These are phyloP conservation scores for Pythium vanterpoolii DNA, from an alignment of 352 stramenopile genomes.

Conservation along the genomic window DNA sequence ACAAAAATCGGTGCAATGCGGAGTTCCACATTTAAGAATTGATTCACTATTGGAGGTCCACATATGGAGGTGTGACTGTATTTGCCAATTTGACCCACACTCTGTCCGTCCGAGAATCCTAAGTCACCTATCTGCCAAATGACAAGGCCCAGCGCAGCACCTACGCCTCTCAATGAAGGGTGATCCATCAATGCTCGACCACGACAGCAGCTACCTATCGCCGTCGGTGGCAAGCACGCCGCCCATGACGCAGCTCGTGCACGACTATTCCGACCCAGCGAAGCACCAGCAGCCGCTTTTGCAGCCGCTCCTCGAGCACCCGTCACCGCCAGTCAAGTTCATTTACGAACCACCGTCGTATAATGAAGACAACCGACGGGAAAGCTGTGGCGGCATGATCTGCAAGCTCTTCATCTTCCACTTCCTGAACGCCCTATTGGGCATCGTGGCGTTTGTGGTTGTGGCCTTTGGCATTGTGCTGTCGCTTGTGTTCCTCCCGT, in stretches of 20 bases:
- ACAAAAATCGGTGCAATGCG: too few species aligned
- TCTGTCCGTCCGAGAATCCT: too few species aligned
- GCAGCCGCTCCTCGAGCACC: constrained; percentile 19
- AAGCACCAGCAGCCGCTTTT: neutral
- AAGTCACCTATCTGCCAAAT: too few species aligned
- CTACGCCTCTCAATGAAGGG: neutral
- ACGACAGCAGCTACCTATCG: constrained; percentile 21
- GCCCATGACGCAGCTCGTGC: constrained; percentile 21
- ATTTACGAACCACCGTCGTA: constrained; percentile 22
- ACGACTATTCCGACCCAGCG: constrained; percentile 12
- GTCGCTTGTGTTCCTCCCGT: constrained; percentile 42
- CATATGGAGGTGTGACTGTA: too few species aligned
- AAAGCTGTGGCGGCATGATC: constrained; percentile 35
- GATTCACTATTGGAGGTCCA: too few species aligned
- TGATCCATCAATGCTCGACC: neutral
- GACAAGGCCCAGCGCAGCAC: too few species aligned
- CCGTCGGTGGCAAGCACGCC: constrained; percentile 17
- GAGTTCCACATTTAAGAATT: too few species aligned
- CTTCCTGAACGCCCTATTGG: constrained; percentile 54
- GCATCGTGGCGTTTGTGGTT: constrained; percentile 40
- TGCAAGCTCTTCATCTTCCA: constrained; percentile 61
- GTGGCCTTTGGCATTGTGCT: constrained; percentile 38
- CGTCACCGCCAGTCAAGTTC: constrained; percentile 9
- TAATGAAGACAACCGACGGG: constrained; percentile 16
- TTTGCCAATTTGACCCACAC: too few species aligned